phyloP scores from a whole-genome alignment of 805 yeast species.

The Schwanniomyces polymorphus region DNA sequence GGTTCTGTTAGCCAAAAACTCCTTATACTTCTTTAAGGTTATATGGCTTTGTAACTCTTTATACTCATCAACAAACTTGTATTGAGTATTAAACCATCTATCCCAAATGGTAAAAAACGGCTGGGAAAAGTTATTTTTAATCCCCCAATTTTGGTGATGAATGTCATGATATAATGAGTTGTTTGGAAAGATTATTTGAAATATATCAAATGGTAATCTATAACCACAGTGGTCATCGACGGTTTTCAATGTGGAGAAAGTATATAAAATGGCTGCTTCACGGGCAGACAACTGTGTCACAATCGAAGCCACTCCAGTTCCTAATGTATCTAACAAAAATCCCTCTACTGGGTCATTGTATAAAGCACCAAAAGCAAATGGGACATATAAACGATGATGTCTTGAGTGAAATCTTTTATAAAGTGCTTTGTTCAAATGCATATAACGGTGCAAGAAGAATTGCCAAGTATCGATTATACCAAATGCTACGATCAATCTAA shows the following conservation, averaged over 20 bases:
- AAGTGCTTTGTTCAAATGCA: conserved; percentile 79
- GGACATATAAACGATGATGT: conserved; percentile 92
- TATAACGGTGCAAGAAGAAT: conserved; percentile 80
- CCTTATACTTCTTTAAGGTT: conserved; percentile 64
- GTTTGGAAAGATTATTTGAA: conserved; percentile 90
- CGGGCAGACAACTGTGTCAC: conserved; percentile 67
- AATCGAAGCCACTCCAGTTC: conserved; percentile 82
- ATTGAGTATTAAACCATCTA: conserved; percentile 65
- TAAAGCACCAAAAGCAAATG: conserved; percentile 95
- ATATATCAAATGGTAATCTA: conserved; percentile 85
- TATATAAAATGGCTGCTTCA: conserved; percentile 71
- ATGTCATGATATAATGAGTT: conserved; percentile 95
- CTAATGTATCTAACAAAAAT: conserved; percentile 84
- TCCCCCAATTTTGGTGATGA: conserved; percentile 95
- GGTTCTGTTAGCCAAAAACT: conserved; percentile 47
- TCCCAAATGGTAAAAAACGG: conserved; percentile 98
- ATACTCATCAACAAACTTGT: conserved; percentile 60
- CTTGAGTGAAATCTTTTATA: conserved; percentile 88
- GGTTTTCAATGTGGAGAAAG: conserved; percentile 92
- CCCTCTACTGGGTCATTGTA: conserved; percentile 96
- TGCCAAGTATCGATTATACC: conserved; percentile 92
- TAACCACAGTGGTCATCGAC: conserved; percentile 99
- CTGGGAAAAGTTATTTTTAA: conserved; percentile 89
- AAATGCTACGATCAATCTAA: conserved; percentile 65
- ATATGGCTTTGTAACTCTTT: conserved; percentile 63